phyloP scores from a whole-genome alignment of 1,284 basidiomycete species.

The Earliella scabrosa region DNA sequence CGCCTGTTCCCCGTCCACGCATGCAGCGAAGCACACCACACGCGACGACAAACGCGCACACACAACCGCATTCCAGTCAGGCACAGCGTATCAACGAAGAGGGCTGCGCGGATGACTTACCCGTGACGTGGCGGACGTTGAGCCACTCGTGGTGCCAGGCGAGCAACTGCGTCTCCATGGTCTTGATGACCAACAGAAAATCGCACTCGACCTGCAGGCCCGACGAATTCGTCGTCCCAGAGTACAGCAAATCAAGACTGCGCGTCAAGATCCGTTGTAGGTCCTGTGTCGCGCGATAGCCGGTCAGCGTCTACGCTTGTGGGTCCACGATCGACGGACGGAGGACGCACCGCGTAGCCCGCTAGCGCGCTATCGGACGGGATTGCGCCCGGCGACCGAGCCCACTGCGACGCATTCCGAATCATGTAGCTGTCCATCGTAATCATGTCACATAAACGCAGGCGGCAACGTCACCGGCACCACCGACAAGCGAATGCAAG shows the following conservation, averaged over 20 bases:
- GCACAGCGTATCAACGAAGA: neutral
- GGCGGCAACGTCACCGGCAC: conserved; percentile 6
- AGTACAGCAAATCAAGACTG: conserved; percentile 90
- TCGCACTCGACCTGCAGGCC: conserved; percentile 90
- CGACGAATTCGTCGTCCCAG: conserved; percentile 79
- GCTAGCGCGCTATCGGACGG: conserved; percentile 68
- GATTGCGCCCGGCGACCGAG: conserved; percentile 61
- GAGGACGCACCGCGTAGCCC: conserved; percentile 68
- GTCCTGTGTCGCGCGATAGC: conserved; percentile 51
- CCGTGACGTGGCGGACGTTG: conserved; percentile 26
- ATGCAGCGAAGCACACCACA: neutral
- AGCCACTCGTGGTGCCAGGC: conserved; percentile 74
- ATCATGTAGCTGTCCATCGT: conserved; percentile 74
- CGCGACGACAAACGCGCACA: neutral
- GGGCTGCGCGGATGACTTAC: neutral
- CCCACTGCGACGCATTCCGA: conserved; percentile 80
- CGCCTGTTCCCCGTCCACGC: conserved; percentile 19
- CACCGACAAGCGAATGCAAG: conserved; percentile 16
- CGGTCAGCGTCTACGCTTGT: conserved; percentile 10
- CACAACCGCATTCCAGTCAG: neutral
- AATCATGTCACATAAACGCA: conserved; percentile 12
- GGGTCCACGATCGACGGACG: conserved; percentile 9
- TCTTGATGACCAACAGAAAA: conserved; percentile 82
- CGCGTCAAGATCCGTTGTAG: conserved; percentile 88
- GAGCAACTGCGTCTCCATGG: conserved; percentile 81